Evolutionary conservation across 345 rosid species (phyloP), one percentile per base, ranked within the genome.

Genomic region (Populus pruinosa): DNA sequence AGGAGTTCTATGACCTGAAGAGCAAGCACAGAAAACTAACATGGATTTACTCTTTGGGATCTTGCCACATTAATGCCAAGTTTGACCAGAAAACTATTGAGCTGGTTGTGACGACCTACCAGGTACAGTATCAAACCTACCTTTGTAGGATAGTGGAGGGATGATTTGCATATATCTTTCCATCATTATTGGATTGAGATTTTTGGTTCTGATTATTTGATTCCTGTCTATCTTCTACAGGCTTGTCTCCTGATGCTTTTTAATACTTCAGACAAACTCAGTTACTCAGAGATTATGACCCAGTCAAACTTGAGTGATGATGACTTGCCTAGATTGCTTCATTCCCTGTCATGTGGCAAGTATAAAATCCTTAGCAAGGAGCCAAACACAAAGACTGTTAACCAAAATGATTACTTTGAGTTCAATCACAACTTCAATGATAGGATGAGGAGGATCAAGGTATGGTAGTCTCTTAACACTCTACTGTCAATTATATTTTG

Each of bases 391-490:
- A 82, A 74, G 76, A 77, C 50, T 13, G 71, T 82, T 69, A 69
- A 78, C 27, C 79, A 63, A 21, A 61, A 75, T 5, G 81, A 82
- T 33, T 20, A 14, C 75, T 82, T 82, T 39, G 85, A 74, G 68
- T 72, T 70, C 67, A 82, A 82, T 71, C 61, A 33, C 76, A 96
- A 90, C 84, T 96, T 96, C 82, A 90, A 91, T 0, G 96, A 96
- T 79, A 87, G 90, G 83, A 86, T 94, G 99, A 87, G 97, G 88
- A 92, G 98, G 87, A 94, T 96, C 71, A 94, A 94, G 98, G 99
- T 94, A 17, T 70, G 79, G 43, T 27, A 81, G 62, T 67, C 43
- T 67, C 83, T 67, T 64, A 23, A 20, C 9, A 31, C 17, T 69
- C 49, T 59, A 41, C 41, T 17, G 81, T 29, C 74, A 65, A 73